Conservation (phyloP, 1,284 basidiomycete species). For the Sanguinoderma infundibulare region DNA sequence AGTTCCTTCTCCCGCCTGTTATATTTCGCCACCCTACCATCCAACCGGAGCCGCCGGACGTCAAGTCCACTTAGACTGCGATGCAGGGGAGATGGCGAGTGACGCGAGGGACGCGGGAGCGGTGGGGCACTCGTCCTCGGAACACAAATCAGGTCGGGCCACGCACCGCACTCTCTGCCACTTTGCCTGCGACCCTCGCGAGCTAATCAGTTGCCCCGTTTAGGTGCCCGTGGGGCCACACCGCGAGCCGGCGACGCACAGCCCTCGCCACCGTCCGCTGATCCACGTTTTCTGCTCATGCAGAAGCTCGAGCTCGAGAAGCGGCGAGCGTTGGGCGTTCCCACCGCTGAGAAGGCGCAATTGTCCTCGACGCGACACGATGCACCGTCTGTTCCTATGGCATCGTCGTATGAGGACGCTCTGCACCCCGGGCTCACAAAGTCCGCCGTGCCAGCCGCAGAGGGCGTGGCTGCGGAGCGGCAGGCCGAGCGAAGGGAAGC, state of each 20-base stretch:
- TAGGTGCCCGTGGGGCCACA: constrained; percentile 5
- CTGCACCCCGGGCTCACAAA: background rate
- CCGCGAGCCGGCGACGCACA: constrained; percentile 9
- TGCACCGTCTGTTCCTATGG: constrained; percentile 20
- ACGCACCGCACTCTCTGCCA: constrained; percentile 17
- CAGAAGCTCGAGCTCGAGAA: constrained; percentile 52
- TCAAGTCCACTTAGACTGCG: background rate
- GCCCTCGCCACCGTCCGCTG: constrained; percentile 4
- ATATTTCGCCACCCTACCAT: constrained; percentile 6
- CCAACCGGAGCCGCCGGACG: constrained; percentile 14
- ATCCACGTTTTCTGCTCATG: constrained; percentile 45
- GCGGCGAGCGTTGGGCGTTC: constrained; percentile 27
- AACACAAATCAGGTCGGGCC: constrained; percentile 5
- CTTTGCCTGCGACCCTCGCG: constrained; percentile 11
- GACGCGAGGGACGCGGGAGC: constrained; percentile 18
- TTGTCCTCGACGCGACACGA: constrained; percentile 13
- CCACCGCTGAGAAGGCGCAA: constrained; percentile 26
- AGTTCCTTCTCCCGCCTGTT: constrained; percentile 5
- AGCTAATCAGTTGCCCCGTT: constrained; percentile 8
- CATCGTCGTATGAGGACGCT: background rate
- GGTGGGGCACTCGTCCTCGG: constrained; percentile 21
- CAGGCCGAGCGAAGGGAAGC: constrained; percentile 40
- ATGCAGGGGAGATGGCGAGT: background rate
- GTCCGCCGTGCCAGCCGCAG: constrained; percentile 7
- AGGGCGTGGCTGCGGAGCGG: constrained; percentile 22